These are phyloP conservation scores for Coelastrella sp. DNA, from an alignment of 139 green algal species.

Conservation along the genomic window DNA sequence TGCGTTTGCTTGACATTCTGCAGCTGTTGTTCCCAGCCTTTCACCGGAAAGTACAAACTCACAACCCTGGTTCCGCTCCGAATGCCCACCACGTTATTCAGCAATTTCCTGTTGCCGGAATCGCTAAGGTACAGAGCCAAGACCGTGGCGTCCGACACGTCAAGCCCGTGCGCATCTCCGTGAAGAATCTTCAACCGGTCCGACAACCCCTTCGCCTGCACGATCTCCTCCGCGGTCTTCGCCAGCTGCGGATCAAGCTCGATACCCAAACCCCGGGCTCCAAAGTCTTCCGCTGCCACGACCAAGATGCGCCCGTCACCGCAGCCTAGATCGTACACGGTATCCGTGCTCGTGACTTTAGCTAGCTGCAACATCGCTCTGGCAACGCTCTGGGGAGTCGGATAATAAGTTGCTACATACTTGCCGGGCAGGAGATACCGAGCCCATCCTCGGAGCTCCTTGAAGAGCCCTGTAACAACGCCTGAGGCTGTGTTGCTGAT, in stretches of 20 bases:
- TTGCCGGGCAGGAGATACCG: slow-evolving; percentile 25
- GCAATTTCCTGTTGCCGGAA: slow-evolving; percentile 21
- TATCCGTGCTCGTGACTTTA: background rate
- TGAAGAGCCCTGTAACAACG: background rate
- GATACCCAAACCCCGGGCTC: slow-evolving; percentile 9
- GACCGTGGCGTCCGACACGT: slow-evolving; percentile 35
- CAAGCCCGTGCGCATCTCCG: background rate
- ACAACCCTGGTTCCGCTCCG: slow-evolving; percentile 1
- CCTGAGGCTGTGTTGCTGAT: background rate
- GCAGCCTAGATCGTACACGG: slow-evolving; percentile 41
- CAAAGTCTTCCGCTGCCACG: slow-evolving; percentile 18
- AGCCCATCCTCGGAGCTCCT: slow-evolving; percentile 35
- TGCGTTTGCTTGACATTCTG: background rate
- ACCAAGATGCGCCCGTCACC: slow-evolving; percentile 40
- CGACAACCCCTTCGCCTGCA: background rate
- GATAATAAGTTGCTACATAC: slow-evolving; percentile 46
- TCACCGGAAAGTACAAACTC: slow-evolving; percentile 44
- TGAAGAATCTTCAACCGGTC: slow-evolving; percentile 6
- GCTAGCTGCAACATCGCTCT: slow-evolving; percentile 36
- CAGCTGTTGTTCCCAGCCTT: slow-evolving; percentile 19
- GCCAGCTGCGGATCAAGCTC: slow-evolving; percentile 43
- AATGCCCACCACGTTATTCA: background rate
- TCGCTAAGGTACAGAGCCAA: slow-evolving; percentile 38
- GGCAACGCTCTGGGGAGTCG: slow-evolving; percentile 20
- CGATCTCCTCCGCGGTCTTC: background rate